phyloP scores from a whole-genome alignment of 805 yeast species.

The Yarrowia alimentaria region DNA sequence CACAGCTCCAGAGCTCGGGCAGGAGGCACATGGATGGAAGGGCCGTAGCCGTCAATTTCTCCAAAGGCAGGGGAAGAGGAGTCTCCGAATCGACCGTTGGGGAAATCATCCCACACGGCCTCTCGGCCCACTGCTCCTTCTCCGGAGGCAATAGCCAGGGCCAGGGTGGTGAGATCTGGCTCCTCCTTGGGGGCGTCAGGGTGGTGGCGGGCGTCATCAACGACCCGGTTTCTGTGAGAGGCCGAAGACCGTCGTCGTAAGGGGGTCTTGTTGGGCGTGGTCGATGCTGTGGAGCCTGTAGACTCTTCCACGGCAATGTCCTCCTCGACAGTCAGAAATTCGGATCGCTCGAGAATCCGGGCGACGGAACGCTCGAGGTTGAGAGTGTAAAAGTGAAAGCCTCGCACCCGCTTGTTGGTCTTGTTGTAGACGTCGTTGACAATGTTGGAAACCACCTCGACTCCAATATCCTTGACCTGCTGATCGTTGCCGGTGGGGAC shows the following conservation, averaged over 20 bases:
- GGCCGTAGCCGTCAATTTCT: conserved; percentile 97
- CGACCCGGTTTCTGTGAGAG: conserved; percentile 46
- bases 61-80: conserved; percentile 96
- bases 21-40: conserved; percentile 72
- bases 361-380: conserved; percentile 92
- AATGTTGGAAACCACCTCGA: conserved; percentile 64
- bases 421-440: conserved; percentile 54
- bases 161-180: conserved; percentile 38
- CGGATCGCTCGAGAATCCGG: conserved; percentile 66
- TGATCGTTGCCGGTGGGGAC: conserved; percentile 69
- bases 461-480: conserved; percentile 77
- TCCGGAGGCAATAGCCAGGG: conserved; percentile 78
- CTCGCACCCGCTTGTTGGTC: conserved; percentile 61
- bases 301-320: conserved; percentile 6
- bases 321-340: conserved; percentile 43
- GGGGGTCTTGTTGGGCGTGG: conserved; percentile 27
- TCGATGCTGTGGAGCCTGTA: conserved; percentile 23
- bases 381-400: conserved; percentile 89
- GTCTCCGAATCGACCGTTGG: conserved; percentile 94
- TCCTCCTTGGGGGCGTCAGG: conserved; percentile 26
- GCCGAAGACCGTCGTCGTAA: conserved; percentile 33
- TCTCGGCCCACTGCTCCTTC: conserved; percentile 81
- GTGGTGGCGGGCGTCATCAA: conserved; percentile 37
- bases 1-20: conserved; percentile 67
- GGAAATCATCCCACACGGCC: conserved; percentile 97